Conservation (phyloP, 495 filamentous ascomycete species). For the Cercophora newfieldiana region DNA sequence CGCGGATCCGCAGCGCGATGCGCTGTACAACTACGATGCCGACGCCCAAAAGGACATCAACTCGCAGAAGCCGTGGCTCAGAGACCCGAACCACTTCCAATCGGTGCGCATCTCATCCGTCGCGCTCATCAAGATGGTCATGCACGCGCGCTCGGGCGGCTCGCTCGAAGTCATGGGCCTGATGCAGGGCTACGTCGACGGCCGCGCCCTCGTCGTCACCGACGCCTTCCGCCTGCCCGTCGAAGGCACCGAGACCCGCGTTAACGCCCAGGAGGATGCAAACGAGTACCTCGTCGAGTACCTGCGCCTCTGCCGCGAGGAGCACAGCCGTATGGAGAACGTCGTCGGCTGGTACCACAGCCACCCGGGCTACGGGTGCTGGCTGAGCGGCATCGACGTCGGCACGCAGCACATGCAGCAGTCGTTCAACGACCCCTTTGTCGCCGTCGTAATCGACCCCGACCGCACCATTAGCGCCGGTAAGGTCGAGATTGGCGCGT, state of each 20-base stretch:
- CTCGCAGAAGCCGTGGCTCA: slow-evolving; percentile 71
- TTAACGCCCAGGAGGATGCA: slow-evolving; percentile 92
- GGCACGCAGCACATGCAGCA: slow-evolving; percentile 84
- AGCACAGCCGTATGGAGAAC: slow-evolving; percentile 74
- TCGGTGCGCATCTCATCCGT: slow-evolving; percentile 89
- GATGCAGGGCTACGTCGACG: slow-evolving; percentile 92
- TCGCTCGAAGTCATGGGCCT: slow-evolving; percentile 95
- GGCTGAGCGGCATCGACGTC: slow-evolving; percentile 96
- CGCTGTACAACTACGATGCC: slow-evolving; percentile 80
- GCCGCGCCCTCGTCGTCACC: slow-evolving; percentile 84
- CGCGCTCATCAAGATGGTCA: slow-evolving; percentile 97
- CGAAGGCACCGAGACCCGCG: slow-evolving; percentile 95
- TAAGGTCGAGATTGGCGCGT: slow-evolving; percentile 96
- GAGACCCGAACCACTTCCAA: slow-evolving; percentile 89
- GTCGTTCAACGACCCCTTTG: slow-evolving; percentile 79
- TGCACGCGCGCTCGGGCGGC: slow-evolving; percentile 94
- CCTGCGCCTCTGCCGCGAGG: slow-evolving; percentile 71
- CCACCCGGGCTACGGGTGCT: slow-evolving; percentile 98
- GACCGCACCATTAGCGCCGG: slow-evolving; percentile 93
- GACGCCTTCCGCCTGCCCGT: slow-evolving; percentile 94
- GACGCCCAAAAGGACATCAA: slow-evolving; percentile 61
- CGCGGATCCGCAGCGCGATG: slow-evolving; percentile 82
- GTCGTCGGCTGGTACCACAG: slow-evolving; percentile 98
- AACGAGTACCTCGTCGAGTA: slow-evolving; percentile 96
- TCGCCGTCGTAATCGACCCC: slow-evolving; percentile 96